Conservation (phyloP, 306 rosid species). For the Lathyrus oleraceus region DNA sequence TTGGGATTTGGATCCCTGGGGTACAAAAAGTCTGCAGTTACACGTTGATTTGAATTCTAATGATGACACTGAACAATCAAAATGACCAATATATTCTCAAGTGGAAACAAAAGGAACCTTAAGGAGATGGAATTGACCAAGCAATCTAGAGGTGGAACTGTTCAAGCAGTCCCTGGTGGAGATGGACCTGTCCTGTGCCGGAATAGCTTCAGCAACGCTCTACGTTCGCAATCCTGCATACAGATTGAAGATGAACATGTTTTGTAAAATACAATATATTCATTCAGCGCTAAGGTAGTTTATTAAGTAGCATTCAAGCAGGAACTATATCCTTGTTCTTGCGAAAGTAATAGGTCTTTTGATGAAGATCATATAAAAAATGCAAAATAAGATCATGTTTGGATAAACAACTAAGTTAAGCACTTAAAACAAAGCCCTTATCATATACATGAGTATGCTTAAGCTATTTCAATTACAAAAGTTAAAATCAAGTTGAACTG, state of each 20-base stretch:
- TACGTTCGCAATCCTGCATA: conserved; percentile 88
- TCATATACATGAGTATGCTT: no score
- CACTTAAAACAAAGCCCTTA: no score
- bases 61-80: no score
- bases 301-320: conserved; percentile 19
- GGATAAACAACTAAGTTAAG: no score
- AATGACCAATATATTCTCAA: no score
- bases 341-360: not conserved
- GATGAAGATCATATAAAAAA: conserved; percentile 18
- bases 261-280: not conserved
- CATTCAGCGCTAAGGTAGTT: conserved; percentile 1
- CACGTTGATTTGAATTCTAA: no score
- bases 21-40: no score
- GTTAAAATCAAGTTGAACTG: no score
- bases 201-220: conserved; percentile 80
- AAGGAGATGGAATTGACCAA: no score
- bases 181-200: conserved; percentile 50
- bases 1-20: no score
- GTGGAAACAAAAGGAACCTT: no score
- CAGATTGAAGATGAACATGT: conserved; percentile 11
- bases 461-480: no score
- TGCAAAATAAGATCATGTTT: not conserved
- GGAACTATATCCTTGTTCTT: conserved; percentile 6
- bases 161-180: conserved; percentile 32
- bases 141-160: conserved; percentile 12